phyloP scores from a whole-genome alignment of 2,329 filamentous ascomycete species.

The Fusarium verrucosum region DNA sequence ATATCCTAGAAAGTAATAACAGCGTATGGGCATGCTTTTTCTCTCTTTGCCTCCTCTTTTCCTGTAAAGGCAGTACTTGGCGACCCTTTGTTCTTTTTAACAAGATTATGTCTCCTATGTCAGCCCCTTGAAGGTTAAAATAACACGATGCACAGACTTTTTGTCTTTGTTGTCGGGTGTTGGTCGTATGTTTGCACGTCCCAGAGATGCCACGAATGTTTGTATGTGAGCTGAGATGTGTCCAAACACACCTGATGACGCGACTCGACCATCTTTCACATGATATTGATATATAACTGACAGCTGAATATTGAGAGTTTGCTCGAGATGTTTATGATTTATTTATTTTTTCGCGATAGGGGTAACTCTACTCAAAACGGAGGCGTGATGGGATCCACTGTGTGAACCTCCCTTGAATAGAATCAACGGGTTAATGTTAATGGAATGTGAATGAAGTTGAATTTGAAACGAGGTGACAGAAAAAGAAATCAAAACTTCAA shows the following conservation, averaged over 20 bases:
- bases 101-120: background rate
- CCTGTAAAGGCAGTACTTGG: background rate
- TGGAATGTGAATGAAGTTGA: slow-evolving; percentile 2
- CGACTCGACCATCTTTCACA: background rate
- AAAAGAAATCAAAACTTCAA: background rate
- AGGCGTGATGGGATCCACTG: background rate
- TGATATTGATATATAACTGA: background rate
- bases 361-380: background rate
- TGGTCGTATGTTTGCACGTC: slow-evolving; percentile 33
- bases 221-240: background rate
- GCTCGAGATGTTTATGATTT: background rate
- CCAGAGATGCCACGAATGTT: background rate
- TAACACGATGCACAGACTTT: slow-evolving; percentile 12
- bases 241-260: background rate
- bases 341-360: background rate
- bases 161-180: slow-evolving; percentile 34
- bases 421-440: background rate
- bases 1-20: slow-evolving; percentile 21
- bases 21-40: background rate
- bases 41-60: too few relatives aligned
- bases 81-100: background rate
- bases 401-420: background rate
- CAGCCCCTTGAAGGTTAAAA: background rate
- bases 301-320: background rate
- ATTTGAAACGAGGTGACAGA: background rate